Base-by-base conservation (phyloP, 768 basidiomycete species). In the Russula compacta region DNA sequence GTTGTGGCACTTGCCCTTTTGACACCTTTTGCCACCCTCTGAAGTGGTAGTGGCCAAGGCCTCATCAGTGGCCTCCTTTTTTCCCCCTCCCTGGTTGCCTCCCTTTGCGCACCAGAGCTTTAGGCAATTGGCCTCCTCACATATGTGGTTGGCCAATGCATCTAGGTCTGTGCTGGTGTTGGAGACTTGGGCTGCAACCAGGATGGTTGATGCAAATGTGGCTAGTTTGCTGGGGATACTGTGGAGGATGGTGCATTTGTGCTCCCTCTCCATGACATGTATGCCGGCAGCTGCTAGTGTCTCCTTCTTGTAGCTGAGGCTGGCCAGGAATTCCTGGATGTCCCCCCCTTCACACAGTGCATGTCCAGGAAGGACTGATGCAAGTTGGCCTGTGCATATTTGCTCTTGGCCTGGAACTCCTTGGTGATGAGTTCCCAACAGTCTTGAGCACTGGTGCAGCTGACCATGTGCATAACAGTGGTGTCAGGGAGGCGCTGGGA, bases 11-110 rank as follows among this genome's bases (percentile, higher is more conserved):
- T 44, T 56, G 54, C 43, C 54, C 6, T 56, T 46, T 4, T 32
- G n/a, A 33, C 51, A 42, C 67, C 58, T 59, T 6, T n/a, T 65
- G 40, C 46, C 19, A 57, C 60, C 66, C 5, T 43, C 53, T 0
- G 4, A 3, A 2, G 0, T 5, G 2, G 38, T 53, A 6, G 51
- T 36, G 1, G 38, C 38, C 0, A 49, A 6, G 4, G 48, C 54
- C 35, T 44, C 42, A 12, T 55, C 0, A 12, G n/a, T 17, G 6
- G 12, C 12, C 17, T 43, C 42, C 42, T 43, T 43, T 6, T 19
- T 43, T 6, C 42, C 42, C 42, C 9, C n/a, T 8, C n/a, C n/a
- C n/a, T n/a, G 5, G 42, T n/a, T 43, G 42, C n/a, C n/a, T n/a
- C 6, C 42, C 24, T 29, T 29, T n/a, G 42, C 4, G n/a, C 24